A percentile compares a stretch with the other conserved stretches of the same genome.
These are phyloP conservation scores for Cryptosporidium sp. DNA, from an alignment of 169 alveolate genomes.

Conservation along the genomic window DNA sequence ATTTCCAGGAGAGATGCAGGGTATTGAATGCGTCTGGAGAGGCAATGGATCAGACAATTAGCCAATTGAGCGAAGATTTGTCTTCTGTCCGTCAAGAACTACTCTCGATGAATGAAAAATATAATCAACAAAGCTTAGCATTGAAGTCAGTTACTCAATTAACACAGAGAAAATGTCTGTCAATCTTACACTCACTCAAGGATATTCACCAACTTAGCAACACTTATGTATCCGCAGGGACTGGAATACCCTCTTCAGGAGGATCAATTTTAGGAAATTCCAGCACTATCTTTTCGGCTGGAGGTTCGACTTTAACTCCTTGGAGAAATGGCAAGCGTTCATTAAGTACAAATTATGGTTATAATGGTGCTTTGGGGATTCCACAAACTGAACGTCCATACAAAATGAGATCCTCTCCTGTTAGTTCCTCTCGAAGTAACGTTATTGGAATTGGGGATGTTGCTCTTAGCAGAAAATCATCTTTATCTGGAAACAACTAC, in stretches of 20 bases:
- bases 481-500: slow-evolving; percentile 19
- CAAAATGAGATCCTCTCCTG: slow-evolving; percentile 74
- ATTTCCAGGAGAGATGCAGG: slow-evolving; percentile 49
- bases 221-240: slow-evolving; percentile 24
- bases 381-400: slow-evolving; percentile 73
- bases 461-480: neutral
- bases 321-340: slow-evolving; percentile 66
- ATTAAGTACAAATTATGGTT: slow-evolving; percentile 31
- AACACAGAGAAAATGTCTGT: slow-evolving; percentile 63
- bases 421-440: slow-evolving; percentile 23
- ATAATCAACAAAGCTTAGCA: slow-evolving; percentile 58
- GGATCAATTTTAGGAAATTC: neutral
- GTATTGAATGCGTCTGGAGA: slow-evolving; percentile 66
- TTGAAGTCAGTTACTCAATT: slow-evolving; percentile 52
- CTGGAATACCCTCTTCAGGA: slow-evolving; percentile 3
- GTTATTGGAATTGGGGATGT: slow-evolving; percentile 10
- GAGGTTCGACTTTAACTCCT: slow-evolving; percentile 21
- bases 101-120: slow-evolving; percentile 23
- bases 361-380: neutral
- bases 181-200: slow-evolving; percentile 51
- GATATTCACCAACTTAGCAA: slow-evolving; percentile 63
- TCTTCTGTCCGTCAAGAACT: slow-evolving; percentile 55
- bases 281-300: neutral
- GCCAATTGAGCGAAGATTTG: slow-evolving; percentile 54
- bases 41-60: slow-evolving; percentile 67